Percentiles rank a stretch among this genome's conserved stretches.
These are phyloP conservation scores for Didymellaceae sp. DNA, from an alignment of 2,329 filamentous ascomycete genomes.

Conservation along the genomic window DNA sequence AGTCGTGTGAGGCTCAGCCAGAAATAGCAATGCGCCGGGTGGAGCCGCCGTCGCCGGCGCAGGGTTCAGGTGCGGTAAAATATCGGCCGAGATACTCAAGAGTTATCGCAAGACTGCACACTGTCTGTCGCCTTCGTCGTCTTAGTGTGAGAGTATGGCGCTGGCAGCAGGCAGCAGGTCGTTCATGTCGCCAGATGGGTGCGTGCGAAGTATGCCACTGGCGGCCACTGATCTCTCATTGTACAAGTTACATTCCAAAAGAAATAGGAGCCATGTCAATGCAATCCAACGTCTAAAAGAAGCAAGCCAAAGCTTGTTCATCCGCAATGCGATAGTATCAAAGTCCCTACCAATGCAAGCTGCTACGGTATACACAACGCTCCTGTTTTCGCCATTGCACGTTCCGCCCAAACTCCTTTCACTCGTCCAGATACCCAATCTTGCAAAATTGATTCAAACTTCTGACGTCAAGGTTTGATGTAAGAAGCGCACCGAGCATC, in stretches of 20 bases:
- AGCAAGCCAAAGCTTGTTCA: conserved; percentile 8
- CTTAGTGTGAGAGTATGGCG: too few relatives aligned
- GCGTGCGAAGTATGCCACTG: neutral
- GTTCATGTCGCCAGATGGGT: neutral
- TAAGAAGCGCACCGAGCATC: conserved; percentile 55
- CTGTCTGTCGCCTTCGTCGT: too few relatives aligned
- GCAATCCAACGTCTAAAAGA: conserved; percentile 9
- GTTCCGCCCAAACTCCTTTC: conserved; percentile 8
- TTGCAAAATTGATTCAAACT: conserved; percentile 52
- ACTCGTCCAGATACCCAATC: conserved; percentile 47
- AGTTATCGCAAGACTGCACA: too few relatives aligned
- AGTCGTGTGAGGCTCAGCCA: neutral
- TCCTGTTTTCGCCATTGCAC: conserved; percentile 10
- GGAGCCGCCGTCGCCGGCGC: conserved; percentile 9
- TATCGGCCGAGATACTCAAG: conserved; percentile 8
- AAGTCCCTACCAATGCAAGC: conserved; percentile 17
- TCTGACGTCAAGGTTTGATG: conserved; percentile 51
- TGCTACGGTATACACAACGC: conserved; percentile 17
- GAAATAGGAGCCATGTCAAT: conserved; percentile 8
- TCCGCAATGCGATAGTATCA: conserved; percentile 9
- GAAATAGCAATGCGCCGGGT: conserved; percentile 10
- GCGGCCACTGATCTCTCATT: neutral
- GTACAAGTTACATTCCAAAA: conserved; percentile 14
- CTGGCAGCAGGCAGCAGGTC: too few relatives aligned
- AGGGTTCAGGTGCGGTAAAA: conserved; percentile 5